Conservation (phyloP, 2,329 filamentous ascomycete species). For the Xylariales sp. region DNA sequence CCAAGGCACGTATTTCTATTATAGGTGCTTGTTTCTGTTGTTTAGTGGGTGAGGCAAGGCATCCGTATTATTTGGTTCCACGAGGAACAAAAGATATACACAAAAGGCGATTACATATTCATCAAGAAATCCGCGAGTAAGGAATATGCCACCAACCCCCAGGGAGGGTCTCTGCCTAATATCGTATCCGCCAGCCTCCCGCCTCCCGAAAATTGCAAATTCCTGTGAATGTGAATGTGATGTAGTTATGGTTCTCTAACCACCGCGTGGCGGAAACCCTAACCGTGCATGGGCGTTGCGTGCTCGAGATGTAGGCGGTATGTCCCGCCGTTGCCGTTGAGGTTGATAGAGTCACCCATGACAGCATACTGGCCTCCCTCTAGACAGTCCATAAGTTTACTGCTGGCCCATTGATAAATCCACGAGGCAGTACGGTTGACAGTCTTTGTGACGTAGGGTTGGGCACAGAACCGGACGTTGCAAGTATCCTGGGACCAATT, state of each 20-base stretch:
- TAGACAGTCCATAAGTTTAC: slow-evolving; percentile 43
- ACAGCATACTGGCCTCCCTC: slow-evolving; percentile 42
- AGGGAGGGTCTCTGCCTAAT: background rate
- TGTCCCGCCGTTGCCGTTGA: slow-evolving; percentile 46
- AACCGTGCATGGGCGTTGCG: slow-evolving; percentile 19
- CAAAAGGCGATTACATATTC: background rate
- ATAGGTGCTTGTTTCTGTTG: background rate
- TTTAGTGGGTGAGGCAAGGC: too few relatives aligned
- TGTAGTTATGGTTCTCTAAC: background rate
- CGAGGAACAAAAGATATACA: background rate
- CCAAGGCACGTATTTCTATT: too few relatives aligned
- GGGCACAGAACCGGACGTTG: slow-evolving; percentile 46
- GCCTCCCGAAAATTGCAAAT: background rate
- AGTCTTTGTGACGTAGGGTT: slow-evolving; percentile 42
- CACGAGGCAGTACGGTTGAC: slow-evolving; percentile 47
- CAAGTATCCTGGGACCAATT: slow-evolving; percentile 45
- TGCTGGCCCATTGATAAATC: slow-evolving; percentile 44
- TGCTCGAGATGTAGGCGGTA: slow-evolving; percentile 46
- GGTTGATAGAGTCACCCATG: slow-evolving; percentile 45
- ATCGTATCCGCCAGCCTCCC: background rate
- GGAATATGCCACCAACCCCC: background rate
- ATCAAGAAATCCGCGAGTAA: background rate
- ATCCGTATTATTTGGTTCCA: background rate
- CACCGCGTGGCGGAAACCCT: background rate
- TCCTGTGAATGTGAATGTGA: background rate